phyloP scores from a whole-genome alignment of 495 filamentous ascomycete genomes.

The Lophiotrema nucula region DNA sequence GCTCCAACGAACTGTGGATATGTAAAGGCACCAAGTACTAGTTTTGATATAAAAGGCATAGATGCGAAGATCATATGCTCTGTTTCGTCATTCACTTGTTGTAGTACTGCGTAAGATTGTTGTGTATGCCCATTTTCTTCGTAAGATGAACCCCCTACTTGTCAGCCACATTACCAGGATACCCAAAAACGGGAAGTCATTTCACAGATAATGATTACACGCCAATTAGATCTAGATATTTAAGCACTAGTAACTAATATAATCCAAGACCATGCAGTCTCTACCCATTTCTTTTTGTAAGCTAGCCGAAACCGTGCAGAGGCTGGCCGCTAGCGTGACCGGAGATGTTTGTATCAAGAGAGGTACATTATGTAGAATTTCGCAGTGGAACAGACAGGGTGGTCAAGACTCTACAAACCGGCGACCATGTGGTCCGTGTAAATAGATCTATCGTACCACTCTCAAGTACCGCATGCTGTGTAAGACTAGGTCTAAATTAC shows the following conservation, averaged over 20 bases:
- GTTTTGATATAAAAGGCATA: constrained; percentile 5
- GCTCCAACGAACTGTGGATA: constrained; percentile 11
- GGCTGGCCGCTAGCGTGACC: neutral
- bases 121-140: constrained; percentile 2
- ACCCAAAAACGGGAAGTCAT: neutral
- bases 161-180: neutral
- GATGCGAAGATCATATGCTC: constrained; percentile 5
- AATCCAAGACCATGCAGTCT: neutral
- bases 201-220: neutral
- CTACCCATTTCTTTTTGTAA: neutral
- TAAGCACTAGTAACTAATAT: neutral
- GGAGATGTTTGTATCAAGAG: neutral
- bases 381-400: neutral
- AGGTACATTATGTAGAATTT: neutral
- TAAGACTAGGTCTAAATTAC: neutral
- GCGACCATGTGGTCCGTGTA: neutral
- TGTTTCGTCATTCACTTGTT: constrained; percentile 4
- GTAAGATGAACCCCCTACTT: neutral
- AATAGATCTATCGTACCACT: neutral
- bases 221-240: neutral
- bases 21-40: constrained; percentile 9
- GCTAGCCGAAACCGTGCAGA: neutral
- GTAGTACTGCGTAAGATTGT: constrained; percentile 3
- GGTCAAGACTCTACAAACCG: neutral
- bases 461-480: neutral